Base-by-base conservation (phyloP, 768 basidiomycete genomes). In the Rhizopogon vesiculosus region DNA sequence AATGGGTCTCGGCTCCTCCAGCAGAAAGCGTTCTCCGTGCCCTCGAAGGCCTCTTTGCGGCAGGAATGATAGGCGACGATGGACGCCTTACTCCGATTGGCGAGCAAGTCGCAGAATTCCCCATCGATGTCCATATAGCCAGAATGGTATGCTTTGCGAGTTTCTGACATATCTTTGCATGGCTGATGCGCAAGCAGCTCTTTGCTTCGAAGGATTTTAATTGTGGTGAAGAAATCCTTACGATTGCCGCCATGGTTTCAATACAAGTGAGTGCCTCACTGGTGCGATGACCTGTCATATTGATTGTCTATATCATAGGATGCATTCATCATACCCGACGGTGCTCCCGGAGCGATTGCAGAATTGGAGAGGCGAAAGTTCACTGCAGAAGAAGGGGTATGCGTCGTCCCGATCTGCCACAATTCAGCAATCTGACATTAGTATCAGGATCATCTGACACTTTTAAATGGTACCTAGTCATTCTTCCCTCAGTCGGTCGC, bases 351-450 rank as follows among this genome's bases (percentile, higher is more conserved):
- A 12, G 92, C 93, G 1, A 68, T 93, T 33, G 93, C 90, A 3
- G 96, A 98, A 69, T 74, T 98, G 13, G 95, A 98, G 69, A 79
- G 93, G 50, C 76, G 97, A 55, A 98, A 98, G 68, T 98, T 98
- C 64, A 98, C 93, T 0, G 93, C 95, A 0, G 95, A 98, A 71
- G 97, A 99, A 82, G 97, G 97, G 64, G 93, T 93, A 57, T 64
- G 81, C 74, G 7, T 25, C n/a, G 53, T 18, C 18, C 7, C 31
- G 18, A 19, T 16, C 48, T 15, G 18, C n/a, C 31, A 38, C 54
- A 33, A 46, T 51, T 51, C 3, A 7, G 22, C 50, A 57, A 48
- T 38, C 49, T 55, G 56, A 62, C 8, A 15, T 19, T 19, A 35
- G 45, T 15, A 38, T 3, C 62, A 96, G 93, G 97, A 99, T 66